Conservation (phyloP, 1,284 basidiomycete genomes). For the Tylopilus orsonianus region DNA sequence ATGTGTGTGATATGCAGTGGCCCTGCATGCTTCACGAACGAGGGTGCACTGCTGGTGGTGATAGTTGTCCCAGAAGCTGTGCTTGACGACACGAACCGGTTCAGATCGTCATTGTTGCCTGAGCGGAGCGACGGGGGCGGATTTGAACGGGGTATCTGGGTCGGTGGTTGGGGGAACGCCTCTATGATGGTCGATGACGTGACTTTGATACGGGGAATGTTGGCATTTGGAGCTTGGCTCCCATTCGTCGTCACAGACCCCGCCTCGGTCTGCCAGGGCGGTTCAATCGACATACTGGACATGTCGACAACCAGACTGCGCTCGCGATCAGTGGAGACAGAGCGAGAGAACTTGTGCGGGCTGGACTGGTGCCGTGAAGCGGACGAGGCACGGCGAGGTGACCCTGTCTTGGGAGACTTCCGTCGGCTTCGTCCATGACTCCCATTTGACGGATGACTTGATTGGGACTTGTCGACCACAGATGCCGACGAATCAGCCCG, state of each 20-base stretch:
- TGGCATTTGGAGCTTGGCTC: conserved; percentile 27
- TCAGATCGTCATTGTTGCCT: conserved; percentile 68
- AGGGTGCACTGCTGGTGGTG: conserved; percentile 68
- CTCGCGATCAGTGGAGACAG: conserved; percentile 28
- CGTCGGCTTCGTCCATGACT: conserved; percentile 26
- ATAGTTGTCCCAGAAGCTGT: conserved; percentile 75
- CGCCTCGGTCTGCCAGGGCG: conserved; percentile 30
- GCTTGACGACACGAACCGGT: conserved; percentile 83
- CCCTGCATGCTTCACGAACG: conserved; percentile 82
- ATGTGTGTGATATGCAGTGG: conserved; percentile 76
- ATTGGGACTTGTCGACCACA: conserved; percentile 23
- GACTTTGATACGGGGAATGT: conserved; percentile 26
- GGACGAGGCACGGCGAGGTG: conserved; percentile 28
- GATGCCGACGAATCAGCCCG: conserved; percentile 15
- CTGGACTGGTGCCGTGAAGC: conserved; percentile 24
- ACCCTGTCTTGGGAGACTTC: conserved; percentile 24
- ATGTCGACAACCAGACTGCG: conserved; percentile 30
- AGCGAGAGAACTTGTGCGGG: conserved; percentile 28
- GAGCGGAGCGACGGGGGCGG: conserved; percentile 52
- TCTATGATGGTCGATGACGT: conserved; percentile 29
- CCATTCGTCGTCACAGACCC: conserved; percentile 9
- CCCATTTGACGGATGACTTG: conserved; percentile 16
- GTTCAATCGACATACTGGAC: conserved; percentile 39
- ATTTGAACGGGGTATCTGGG: conserved; percentile 39
- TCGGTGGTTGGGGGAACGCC: conserved; percentile 10